Conservation (phyloP, 2,329 filamentous ascomycete species). For the Dactylellina parvicollis region DNA sequence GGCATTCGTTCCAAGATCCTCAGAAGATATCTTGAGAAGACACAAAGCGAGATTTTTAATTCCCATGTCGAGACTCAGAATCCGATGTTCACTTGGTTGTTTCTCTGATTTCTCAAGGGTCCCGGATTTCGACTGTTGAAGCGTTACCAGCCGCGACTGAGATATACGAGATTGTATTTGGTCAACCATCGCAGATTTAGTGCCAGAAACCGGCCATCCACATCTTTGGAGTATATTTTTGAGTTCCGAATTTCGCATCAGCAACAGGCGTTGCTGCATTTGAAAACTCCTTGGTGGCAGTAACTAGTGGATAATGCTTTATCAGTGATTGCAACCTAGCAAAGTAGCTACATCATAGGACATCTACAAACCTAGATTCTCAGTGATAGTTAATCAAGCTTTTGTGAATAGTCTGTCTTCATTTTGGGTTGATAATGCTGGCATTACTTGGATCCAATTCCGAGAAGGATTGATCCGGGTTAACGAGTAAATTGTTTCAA, state of each 20-base stretch:
- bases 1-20: neutral
- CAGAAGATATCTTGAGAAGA: slow-evolving; percentile 63
- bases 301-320: too few relatives aligned
- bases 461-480: too few relatives aligned
- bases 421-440: too few relatives aligned
- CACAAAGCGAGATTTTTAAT: slow-evolving; percentile 83
- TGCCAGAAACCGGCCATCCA: slow-evolving; percentile 46
- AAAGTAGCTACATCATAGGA: too few relatives aligned
- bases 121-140: slow-evolving; percentile 11
- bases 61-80: slow-evolving; percentile 85
- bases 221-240: slow-evolving; percentile 46
- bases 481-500: too few relatives aligned
- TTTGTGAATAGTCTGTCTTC: too few relatives aligned
- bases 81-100: slow-evolving; percentile 60
- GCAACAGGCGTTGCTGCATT: slow-evolving; percentile 15
- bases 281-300: too few relatives aligned
- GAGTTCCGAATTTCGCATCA: slow-evolving; percentile 34
- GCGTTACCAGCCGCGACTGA: slow-evolving; percentile 5
- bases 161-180: slow-evolving; percentile 18
- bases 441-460: too few relatives aligned
- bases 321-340: too few relatives aligned
- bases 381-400: too few relatives aligned
- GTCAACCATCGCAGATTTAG: slow-evolving; percentile 22
- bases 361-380: too few relatives aligned
- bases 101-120: neutral